Base-by-base conservation (phyloP, 768 basidiomycete genomes). In the Coprinopsis strossmayeri region DNA sequence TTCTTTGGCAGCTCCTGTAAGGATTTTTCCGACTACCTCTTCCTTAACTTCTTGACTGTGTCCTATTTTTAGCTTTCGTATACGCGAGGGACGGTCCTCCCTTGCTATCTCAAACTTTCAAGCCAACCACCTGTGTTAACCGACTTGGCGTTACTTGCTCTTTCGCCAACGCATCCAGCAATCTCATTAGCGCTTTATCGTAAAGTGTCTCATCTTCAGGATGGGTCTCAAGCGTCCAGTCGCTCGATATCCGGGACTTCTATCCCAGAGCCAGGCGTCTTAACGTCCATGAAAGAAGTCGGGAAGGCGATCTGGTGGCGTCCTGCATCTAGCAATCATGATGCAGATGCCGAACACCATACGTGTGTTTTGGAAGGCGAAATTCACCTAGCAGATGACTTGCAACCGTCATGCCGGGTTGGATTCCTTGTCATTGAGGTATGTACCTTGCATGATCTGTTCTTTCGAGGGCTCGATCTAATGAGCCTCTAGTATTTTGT, bases 1-100 rank as follows among this genome's bases (percentile, higher is more conserved):
- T 18, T 61, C 54, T n/a, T 45, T 62, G 15, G 61, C 61, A 2
- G 53, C 49, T 5, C 63, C 63, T 5, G 62, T 63, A 38, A 17
- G 53, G 48, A 26, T 30, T 17, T 7, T 24, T 23, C 2, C 20
- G n/a, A 13, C 2, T 5, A n/a, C 24, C 18, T 4, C 17, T 2
- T 26, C 13, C 12, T 18, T 11, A 3, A 13, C 34, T 40, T 5
- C 27, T 2, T 34, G 3, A 11, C 21, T 40, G 3, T 20, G 20
- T 34, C n/a, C 2, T 2, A 5, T 23, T 28, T 20, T 17, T 21
- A 62, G 61, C 53, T 59, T 12, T 53, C 50, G 17, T 62, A 58
- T 39, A 60, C 61, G 17, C 50, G 59, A 3, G 59, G 58, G 11
- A 58, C 58, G 1, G 55, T 56, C 7, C 48, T 62, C 11, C 61